Evolutionary conservation across 345 rosid species (phyloP), one percentile per base, ranked within the genome.

Genomic region (Xanthoceras sorbifolium): DNA sequence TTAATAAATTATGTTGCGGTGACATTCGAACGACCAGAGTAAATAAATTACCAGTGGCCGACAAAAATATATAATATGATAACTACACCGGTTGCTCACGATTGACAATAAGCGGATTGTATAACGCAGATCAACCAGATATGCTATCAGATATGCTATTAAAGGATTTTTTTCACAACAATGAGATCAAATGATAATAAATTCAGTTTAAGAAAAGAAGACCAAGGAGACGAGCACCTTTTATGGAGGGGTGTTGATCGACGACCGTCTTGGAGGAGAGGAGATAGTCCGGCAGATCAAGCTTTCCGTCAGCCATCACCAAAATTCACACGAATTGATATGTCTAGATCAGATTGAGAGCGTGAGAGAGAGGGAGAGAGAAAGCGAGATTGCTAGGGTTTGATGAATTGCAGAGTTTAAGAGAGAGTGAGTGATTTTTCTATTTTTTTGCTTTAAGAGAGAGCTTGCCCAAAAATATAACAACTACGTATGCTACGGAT

Each of bases 211-310:
- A 31, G n/a, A 17, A 18, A 44, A 70, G 2, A 6, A 59, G 52
- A 36, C 7, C n/a, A 9, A 9, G 46, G 25, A 31, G 15, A 26
- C 6, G 1, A 48, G 48, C 29, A 80, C 83, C 79, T 75, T 75
- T 80, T 57, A 63, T 44, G 25, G 61, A 66, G 84, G 73, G 75
- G 65, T 28, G 70, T 69, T 77, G 81, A 80, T 74, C 79, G 60
- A 80, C 81, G 60, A 78, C 42, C 10, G 69, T 71, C 62, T 83
- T 83, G 57, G 78, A 55, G 75, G 78, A 69, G 76, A 76, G 78
- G 78, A 83, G 76, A 77, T 79, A 80, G 63, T 77, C 86, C 29
- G 80, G 84, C 69, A 83, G 82, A 80, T 83, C 82, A 72, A 83
- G 69, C 84, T 83, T 83, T 71, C 78, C 59, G 34, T 66, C 75